Percentiles rank a stretch among this genome's conserved stretches.
Evolutionary conservation across 441 rosid genomes (phyloP).

Genomic region (Hura crepitans): DNA sequence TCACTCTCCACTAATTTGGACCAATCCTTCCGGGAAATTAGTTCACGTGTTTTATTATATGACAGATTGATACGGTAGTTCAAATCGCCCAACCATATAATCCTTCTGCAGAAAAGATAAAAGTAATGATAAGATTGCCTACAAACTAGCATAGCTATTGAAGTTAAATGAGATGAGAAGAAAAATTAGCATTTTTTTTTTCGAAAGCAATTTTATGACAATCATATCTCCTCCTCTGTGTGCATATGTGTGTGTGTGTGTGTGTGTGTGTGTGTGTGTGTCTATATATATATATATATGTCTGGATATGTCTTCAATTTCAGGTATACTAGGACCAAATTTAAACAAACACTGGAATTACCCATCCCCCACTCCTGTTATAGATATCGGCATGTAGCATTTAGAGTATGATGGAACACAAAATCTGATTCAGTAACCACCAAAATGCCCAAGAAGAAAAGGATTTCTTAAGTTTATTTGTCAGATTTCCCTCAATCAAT

Average conservation of each 20-base stretch:
- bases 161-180: neutral
- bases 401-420: neutral
- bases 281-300: too few relatives aligned
- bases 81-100: slow-evolving; percentile 92
- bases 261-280: too few relatives aligned
- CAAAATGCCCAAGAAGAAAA: neutral
- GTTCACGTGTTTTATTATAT: slow-evolving; percentile 60
- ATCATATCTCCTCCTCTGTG: neutral
- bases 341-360: neutral
- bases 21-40: slow-evolving; percentile 68
- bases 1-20: slow-evolving; percentile 61
- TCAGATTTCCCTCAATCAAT: neutral
- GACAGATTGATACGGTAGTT: slow-evolving; percentile 83
- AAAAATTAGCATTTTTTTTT: neutral
- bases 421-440: neutral
- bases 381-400: neutral
- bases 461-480: neutral
- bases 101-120: slow-evolving; percentile 42
- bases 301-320: neutral
- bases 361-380: neutral
- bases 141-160: neutral
- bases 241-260: too few relatives aligned
- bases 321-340: neutral
- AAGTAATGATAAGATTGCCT: neutral
- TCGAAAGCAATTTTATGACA: neutral